Conservation (phyloP, 345 rosid species). For the Populus pruinosa region DNA sequence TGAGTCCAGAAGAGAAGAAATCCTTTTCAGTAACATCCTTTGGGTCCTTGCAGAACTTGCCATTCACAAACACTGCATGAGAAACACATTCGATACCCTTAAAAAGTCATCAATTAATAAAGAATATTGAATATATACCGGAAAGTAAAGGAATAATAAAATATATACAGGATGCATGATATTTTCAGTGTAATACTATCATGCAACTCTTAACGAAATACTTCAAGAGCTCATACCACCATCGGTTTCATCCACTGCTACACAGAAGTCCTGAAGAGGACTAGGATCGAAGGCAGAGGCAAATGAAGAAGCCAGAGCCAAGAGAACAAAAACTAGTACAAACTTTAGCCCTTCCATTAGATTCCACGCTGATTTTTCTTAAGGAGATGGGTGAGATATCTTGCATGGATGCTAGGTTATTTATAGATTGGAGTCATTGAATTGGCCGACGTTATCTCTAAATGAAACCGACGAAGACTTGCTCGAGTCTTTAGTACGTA, state of each 20-base stretch:
- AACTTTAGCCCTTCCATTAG: background rate
- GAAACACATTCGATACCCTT: background rate
- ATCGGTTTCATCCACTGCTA: background rate
- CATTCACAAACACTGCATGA: constrained; percentile 4
- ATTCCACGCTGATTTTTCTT: background rate
- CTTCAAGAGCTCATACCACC: background rate
- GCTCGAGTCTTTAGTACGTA: too few species aligned
- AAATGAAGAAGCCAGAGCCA: background rate
- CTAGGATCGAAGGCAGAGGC: constrained; percentile 7
- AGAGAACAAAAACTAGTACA: background rate
- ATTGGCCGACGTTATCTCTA: background rate
- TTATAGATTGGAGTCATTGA: background rate
- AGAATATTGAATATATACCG: background rate
- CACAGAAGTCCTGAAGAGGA: constrained; percentile 19
- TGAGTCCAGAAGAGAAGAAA: constrained; percentile 1
- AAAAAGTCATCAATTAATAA: background rate
- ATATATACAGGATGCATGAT: background rate
- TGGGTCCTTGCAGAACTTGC: constrained; percentile 15
- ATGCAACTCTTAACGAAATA: too few species aligned
- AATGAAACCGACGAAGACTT: too few species aligned
- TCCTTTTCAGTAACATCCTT: background rate
- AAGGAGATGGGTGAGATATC: background rate
- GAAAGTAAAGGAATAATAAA: background rate
- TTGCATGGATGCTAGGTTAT: background rate
- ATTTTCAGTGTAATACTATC: too few species aligned